These are phyloP conservation scores for Phaseolus coccineus DNA, from an alignment of 331 rosid species.

Conservation along the genomic window DNA sequence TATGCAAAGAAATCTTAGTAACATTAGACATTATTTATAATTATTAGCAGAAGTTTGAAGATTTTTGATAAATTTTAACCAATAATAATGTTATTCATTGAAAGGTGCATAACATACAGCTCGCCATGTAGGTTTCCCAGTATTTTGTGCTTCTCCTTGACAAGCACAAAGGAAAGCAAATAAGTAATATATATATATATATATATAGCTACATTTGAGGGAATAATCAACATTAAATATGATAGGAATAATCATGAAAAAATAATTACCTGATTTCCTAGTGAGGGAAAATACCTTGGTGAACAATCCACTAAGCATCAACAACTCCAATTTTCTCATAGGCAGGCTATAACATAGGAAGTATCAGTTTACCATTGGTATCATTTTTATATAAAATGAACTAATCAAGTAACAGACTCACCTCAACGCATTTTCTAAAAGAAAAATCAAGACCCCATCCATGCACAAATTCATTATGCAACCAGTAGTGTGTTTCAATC, in stretches of 20 bases:
- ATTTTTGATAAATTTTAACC: background rate
- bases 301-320: constrained; percentile 96
- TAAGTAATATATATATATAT: background rate
- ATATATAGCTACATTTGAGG: background rate
- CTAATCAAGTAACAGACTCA: constrained; percentile 39
- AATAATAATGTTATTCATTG: background rate
- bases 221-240: background rate
- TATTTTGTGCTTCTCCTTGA: constrained; percentile 75
- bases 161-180: constrained; percentile 16
- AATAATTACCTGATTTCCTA: constrained; percentile 83
- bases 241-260: constrained; percentile 4
- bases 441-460: constrained; percentile 99
- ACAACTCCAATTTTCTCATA: constrained; percentile 96
- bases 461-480: constrained; percentile 95
- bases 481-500: constrained; percentile 17
- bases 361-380: constrained; percentile 2
- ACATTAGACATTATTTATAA: background rate
- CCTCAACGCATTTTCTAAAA: constrained; percentile 95
- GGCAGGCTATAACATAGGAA: constrained; percentile 67
- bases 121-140: constrained; percentile 84
- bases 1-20: too few relatives aligned
- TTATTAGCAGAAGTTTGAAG: background rate
- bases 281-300: constrained; percentile 84
- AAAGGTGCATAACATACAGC: constrained; percentile 64
- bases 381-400: constrained; percentile 1